These are phyloP conservation scores for Globisporangium irregulare DNA, from an alignment of 352 stramenopile genomes.

Conservation along the genomic window DNA sequence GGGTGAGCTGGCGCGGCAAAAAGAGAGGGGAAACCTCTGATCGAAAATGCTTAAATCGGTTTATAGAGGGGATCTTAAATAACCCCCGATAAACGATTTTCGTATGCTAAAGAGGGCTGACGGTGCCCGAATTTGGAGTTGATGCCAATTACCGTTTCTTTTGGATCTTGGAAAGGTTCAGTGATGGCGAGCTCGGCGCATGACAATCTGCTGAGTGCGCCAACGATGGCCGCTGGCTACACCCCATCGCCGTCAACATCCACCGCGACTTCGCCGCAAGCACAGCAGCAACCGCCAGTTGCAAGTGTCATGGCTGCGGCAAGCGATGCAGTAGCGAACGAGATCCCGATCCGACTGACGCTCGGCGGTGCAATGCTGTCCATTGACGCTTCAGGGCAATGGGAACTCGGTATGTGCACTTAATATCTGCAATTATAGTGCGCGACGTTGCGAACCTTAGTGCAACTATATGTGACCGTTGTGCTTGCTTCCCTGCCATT, in stretches of 20 bases:
- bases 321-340: conserved; percentile 15
- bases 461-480: neutral
- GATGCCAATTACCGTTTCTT: neutral
- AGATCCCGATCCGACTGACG: conserved; percentile 65
- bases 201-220: neutral
- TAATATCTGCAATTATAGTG: neutral
- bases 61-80: neutral
- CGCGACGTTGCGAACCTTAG: neutral
- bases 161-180: conserved; percentile 8
- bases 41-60: neutral
- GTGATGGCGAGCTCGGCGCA: neutral
- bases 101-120: neutral
- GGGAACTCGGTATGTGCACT: conserved; percentile 56
- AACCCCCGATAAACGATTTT: neutral
- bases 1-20: neutral
- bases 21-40: conserved; percentile 7
- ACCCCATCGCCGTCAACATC: neutral
- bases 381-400: conserved; percentile 42
- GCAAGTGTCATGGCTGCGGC: conserved; percentile 1
- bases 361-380: conserved; percentile 51
- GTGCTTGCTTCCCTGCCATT: neutral
- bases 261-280: neutral
- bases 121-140: neutral
- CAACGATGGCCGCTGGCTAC: neutral
- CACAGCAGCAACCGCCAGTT: conserved; percentile 1